Percentiles rank a stretch among this genome's conserved stretches.
phyloP scores from a whole-genome alignment of 148 eudicot species.

The Polygonum aviculare region DNA sequence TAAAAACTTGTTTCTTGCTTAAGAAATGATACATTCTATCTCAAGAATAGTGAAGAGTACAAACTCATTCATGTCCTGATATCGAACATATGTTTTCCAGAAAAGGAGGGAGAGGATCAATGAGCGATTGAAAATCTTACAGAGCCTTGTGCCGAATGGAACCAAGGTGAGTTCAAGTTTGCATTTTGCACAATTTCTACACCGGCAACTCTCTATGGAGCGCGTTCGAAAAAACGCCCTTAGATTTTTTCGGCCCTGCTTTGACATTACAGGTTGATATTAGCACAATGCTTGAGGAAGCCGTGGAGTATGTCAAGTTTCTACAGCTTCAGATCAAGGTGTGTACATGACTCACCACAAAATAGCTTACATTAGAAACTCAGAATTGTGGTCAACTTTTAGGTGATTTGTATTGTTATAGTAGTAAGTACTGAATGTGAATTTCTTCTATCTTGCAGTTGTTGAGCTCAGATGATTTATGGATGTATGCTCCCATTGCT shows the following conservation, averaged over 20 bases:
- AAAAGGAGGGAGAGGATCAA: slow-evolving; percentile 74
- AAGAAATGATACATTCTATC: too few species aligned
- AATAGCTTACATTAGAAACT: background rate
- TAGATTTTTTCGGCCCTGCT: background rate
- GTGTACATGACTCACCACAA: background rate
- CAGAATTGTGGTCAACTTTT: background rate
- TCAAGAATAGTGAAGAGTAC: too few species aligned
- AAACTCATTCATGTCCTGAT: background rate
- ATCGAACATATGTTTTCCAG: slow-evolving; percentile 22
- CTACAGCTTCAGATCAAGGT: slow-evolving; percentile 70
- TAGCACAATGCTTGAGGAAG: slow-evolving; percentile 82
- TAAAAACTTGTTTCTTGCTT: background rate
- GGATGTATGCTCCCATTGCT: slow-evolving; percentile 57
- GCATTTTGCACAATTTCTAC: background rate
- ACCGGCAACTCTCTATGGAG: too few species aligned
- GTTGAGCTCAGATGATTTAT: slow-evolving; percentile 42
- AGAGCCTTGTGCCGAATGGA: slow-evolving; percentile 75
- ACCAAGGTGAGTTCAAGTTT: slow-evolving; percentile 46
- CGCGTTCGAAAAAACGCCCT: background rate
- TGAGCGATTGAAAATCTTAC: slow-evolving; percentile 62
- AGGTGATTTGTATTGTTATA: background rate
- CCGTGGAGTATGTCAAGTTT: slow-evolving; percentile 68
- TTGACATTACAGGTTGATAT: slow-evolving; percentile 52
- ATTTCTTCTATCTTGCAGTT: slow-evolving; percentile 20
- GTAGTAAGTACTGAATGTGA: background rate